Evolutionary conservation across 2,329 filamentous ascomycete species (phyloP).

Genomic region (Colletotrichum euphorbiae): DNA sequence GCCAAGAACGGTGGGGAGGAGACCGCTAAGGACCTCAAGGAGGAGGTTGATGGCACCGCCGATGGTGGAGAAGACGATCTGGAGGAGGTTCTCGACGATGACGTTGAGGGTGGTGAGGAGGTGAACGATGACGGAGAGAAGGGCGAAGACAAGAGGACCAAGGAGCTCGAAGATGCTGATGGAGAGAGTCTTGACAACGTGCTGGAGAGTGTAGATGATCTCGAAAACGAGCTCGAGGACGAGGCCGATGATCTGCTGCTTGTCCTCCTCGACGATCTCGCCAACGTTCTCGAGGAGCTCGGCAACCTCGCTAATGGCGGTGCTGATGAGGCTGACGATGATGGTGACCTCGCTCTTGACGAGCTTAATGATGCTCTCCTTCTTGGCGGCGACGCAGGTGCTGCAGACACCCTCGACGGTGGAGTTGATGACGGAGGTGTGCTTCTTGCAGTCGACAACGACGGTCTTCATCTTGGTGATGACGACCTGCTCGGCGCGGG

Average conservation of each 20-base stretch:
- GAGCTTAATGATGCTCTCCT: conserved; percentile 21
- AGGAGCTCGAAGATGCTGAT: conserved; percentile 38
- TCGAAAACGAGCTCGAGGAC: conserved; percentile 35
- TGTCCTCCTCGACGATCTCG: conserved; percentile 35
- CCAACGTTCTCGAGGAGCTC: conserved; percentile 16
- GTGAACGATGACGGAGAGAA: conserved; percentile 25
- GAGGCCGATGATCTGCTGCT: conserved; percentile 25
- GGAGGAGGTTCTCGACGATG: conserved; percentile 25
- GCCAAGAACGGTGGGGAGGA: conserved; percentile 30
- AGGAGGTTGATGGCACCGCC: conserved; percentile 27
- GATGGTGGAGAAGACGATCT: conserved; percentile 21
- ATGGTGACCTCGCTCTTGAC: conserved; percentile 35
- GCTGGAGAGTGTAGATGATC: conserved; percentile 23
- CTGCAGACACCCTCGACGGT: conserved; percentile 24
- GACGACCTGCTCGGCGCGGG: conserved; percentile 27
- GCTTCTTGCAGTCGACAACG: conserved; percentile 31
- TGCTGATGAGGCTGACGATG: conserved; percentile 26
- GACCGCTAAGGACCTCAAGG: conserved; percentile 31
- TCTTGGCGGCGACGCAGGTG: conserved; percentile 11
- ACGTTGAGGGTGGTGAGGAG: conserved; percentile 33
- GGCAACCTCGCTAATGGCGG: conserved; percentile 15
- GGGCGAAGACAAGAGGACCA: conserved; percentile 30
- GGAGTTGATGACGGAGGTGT: conserved; percentile 33
- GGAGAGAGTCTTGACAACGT: conserved; percentile 26
- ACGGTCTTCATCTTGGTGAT: conserved; percentile 30